Conservation (phyloP, 441 rosid species). For the Hura crepitans region DNA sequence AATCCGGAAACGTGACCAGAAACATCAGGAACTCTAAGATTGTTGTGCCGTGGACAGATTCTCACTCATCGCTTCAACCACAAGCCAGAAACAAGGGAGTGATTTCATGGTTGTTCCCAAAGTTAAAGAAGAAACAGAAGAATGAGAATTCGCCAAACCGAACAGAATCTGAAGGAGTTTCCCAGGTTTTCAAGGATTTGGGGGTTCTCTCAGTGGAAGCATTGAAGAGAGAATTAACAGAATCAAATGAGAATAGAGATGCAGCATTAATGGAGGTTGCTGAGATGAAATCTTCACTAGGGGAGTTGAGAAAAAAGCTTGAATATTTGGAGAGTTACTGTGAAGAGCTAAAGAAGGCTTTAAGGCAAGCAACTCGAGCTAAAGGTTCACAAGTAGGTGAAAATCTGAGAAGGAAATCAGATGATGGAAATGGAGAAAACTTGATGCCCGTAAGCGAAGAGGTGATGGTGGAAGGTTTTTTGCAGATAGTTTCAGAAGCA, state of each 20-base stretch:
- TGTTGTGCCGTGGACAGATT: slow-evolving; percentile 70
- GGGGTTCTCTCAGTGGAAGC: slow-evolving; percentile 50
- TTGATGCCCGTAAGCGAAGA: slow-evolving; percentile 81
- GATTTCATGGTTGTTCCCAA: slow-evolving; percentile 72
- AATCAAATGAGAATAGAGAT: slow-evolving; percentile 71
- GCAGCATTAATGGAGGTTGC: slow-evolving; percentile 65
- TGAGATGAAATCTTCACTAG: slow-evolving; percentile 74
- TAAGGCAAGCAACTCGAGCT: slow-evolving; percentile 51
- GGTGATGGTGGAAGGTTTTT: slow-evolving; percentile 80
- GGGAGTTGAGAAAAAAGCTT: slow-evolving; percentile 67
- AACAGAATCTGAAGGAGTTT: slow-evolving; percentile 70
- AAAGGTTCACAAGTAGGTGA: slow-evolving; percentile 32
- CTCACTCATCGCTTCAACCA: slow-evolving; percentile 52
- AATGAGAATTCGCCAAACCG: slow-evolving; percentile 48
- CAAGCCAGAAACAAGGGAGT: slow-evolving; percentile 58
- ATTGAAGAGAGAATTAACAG: slow-evolving; percentile 61
- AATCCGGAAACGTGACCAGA: slow-evolving; percentile 31
- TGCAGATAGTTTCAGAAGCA: slow-evolving; percentile 90
- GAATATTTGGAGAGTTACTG: slow-evolving; percentile 77
- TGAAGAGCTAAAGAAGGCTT: slow-evolving; percentile 71
- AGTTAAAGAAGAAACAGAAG: slow-evolving; percentile 72
- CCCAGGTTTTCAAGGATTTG: slow-evolving; percentile 54
- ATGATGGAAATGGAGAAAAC: slow-evolving; percentile 30
- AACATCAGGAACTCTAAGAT: slow-evolving; percentile 54
- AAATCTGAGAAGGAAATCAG: slow-evolving; percentile 38